A percentile compares a stretch with the other conserved stretches of the same genome.
phyloP scores from a whole-genome alignment of 257 asterid species.

The Nicotiana sylvestris region DNA sequence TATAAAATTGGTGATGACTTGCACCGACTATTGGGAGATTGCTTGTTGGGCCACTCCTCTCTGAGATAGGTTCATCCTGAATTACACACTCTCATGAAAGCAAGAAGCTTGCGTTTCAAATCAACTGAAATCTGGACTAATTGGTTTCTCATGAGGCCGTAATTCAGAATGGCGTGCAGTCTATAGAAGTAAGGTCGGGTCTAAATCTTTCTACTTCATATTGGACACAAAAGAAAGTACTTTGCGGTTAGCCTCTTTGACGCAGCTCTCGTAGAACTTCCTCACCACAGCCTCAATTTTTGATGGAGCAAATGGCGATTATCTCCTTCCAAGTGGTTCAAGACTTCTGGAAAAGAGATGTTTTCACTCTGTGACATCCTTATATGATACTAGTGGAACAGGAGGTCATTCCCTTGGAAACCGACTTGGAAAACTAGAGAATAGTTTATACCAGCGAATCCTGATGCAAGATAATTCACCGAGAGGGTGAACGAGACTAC shows the following conservation, averaged over 20 bases:
- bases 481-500: background rate
- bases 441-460: background rate
- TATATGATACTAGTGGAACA: background rate
- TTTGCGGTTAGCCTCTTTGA: background rate
- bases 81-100: background rate
- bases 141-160: background rate
- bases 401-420: background rate
- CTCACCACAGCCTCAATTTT: background rate
- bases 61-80: background rate
- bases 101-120: background rate
- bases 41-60: background rate
- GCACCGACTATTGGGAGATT: background rate
- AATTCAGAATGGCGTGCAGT: slow-evolving; percentile 2
- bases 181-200: background rate
- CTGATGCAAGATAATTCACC: background rate
- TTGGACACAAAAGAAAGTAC: background rate
- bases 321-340: background rate
- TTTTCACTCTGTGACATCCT: background rate
- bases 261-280: background rate
- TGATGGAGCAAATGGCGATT: background rate
- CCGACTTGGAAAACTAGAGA: background rate
- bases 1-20: background rate
- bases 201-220: background rate
- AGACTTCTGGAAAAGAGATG: background rate
- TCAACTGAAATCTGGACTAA: background rate